These are phyloP conservation scores for Symbiodinium pilosum DNA, from an alignment of 73 alveolate species.

Conservation along the genomic window DNA sequence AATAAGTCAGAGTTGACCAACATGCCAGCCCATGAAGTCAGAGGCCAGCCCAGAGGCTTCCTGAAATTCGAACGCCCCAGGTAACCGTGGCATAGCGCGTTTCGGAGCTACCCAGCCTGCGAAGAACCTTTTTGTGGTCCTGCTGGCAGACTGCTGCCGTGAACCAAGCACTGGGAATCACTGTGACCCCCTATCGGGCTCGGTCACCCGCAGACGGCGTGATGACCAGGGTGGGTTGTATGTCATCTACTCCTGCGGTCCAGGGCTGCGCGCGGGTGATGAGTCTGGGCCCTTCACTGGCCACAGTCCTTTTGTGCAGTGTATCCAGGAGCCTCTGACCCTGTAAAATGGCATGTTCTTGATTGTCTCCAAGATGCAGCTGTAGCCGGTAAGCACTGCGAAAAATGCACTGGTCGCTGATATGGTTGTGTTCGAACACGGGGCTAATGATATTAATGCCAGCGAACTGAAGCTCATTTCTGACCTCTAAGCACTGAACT, in stretches of 20 bases:
- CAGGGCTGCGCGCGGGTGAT: constrained; percentile 3
- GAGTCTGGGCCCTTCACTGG: background rate
- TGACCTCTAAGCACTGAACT: background rate
- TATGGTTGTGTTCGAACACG: too few relatives aligned
- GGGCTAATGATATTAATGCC: too few relatives aligned
- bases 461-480: too few relatives aligned
- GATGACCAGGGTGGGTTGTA: constrained; percentile 23
- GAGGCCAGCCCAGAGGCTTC: background rate
- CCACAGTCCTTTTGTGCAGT: constrained; percentile 29
- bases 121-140: background rate
- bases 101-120: constrained; percentile 14
- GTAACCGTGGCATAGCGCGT: background rate
- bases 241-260: constrained; percentile 46
- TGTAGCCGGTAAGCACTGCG: too few relatives aligned
- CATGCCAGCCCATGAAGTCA: background rate
- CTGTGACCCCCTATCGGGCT: background rate
- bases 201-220: background rate
- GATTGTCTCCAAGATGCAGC: too few relatives aligned
- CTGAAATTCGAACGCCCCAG: too few relatives aligned
- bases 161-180: background rate
- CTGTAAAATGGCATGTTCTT: background rate
- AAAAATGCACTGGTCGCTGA: too few relatives aligned
- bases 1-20: background rate
- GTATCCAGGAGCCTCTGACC: constrained; percentile 30
- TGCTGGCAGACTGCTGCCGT: constrained; percentile 72